Percentiles rank a stretch among this genome's conserved stretches.
Evolutionary conservation across 352 stramenopile species (phyloP).

Genomic region (Globisporangium spiculum): DNA sequence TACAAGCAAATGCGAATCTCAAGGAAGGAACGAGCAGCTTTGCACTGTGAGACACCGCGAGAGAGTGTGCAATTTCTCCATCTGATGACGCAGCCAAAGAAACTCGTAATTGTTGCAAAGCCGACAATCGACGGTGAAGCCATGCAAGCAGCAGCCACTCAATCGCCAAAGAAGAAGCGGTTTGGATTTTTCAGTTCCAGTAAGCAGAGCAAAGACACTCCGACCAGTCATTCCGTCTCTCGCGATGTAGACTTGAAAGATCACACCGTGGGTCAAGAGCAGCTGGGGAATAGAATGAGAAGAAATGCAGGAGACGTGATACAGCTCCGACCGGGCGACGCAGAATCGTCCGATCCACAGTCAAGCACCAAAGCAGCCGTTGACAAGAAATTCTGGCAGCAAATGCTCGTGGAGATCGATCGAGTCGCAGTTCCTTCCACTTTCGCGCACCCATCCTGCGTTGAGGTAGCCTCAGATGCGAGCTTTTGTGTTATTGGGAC

Average conservation of each 20-base stretch:
- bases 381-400: conserved; percentile 33
- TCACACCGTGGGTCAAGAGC: background rate
- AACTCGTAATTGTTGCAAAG: background rate
- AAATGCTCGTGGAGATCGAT: conserved; percentile 24
- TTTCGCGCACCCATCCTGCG: conserved; percentile 26
- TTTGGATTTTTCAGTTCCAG: conserved; percentile 25
- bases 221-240: background rate
- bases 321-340: background rate
- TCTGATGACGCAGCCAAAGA: background rate
- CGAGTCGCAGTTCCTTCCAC: conserved; percentile 18
- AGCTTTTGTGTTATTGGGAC: conserved; percentile 34
- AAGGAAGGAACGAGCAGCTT: background rate
- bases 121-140: background rate
- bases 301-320: background rate
- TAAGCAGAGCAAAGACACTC: background rate
- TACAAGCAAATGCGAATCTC: conserved; percentile 7
- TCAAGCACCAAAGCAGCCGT: background rate
- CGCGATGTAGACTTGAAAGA: background rate
- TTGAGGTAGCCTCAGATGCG: conserved; percentile 26
- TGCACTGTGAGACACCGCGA: background rate
- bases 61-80: conserved; percentile 3
- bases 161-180: conserved; percentile 14
- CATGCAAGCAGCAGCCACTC: background rate
- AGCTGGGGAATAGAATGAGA: too few relatives aligned
- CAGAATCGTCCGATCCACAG: background rate